Conservation (phyloP, 148 eudicot species). For the Arbutus unedo region DNA sequence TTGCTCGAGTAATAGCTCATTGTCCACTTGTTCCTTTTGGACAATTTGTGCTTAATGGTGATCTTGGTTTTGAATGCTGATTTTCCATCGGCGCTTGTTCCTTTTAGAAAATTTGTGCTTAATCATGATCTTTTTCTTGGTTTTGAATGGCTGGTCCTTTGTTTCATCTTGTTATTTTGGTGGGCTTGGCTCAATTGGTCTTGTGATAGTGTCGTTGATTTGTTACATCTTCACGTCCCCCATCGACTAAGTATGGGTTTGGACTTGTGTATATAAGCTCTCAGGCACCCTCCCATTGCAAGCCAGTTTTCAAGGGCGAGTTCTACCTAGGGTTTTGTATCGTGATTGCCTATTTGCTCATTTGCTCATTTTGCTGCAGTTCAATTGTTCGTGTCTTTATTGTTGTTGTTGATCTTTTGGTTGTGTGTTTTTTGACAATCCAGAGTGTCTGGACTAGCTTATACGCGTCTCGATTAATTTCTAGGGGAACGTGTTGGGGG, state of each 20-base stretch:
- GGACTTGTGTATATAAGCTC: too few relatives aligned
- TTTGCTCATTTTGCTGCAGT: neutral
- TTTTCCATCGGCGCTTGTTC: too few relatives aligned
- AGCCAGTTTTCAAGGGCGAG: too few relatives aligned
- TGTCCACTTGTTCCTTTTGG: neutral
- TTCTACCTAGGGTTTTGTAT: too few relatives aligned
- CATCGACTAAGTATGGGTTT: too few relatives aligned
- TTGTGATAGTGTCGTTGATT: neutral
- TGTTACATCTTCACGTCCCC: too few relatives aligned
- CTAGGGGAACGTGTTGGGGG: too few relatives aligned
- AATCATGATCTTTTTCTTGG: neutral
- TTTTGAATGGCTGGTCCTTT: neutral
- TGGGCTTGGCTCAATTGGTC: neutral
- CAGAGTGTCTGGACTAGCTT: too few relatives aligned
- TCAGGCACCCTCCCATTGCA: too few relatives aligned
- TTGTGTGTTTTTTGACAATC: too few relatives aligned
- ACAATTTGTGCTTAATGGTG: neutral
- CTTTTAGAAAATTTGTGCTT: neutral
- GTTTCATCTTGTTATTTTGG: neutral
- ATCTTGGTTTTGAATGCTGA: neutral
- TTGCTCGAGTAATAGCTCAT: neutral
- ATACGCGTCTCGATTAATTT: too few relatives aligned
- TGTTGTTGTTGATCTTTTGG: neutral
- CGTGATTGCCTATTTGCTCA: neutral
- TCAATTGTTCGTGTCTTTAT: neutral